phyloP scores from a whole-genome alignment of 352 stramenopile species.

The Globisporangium paddicum region DNA sequence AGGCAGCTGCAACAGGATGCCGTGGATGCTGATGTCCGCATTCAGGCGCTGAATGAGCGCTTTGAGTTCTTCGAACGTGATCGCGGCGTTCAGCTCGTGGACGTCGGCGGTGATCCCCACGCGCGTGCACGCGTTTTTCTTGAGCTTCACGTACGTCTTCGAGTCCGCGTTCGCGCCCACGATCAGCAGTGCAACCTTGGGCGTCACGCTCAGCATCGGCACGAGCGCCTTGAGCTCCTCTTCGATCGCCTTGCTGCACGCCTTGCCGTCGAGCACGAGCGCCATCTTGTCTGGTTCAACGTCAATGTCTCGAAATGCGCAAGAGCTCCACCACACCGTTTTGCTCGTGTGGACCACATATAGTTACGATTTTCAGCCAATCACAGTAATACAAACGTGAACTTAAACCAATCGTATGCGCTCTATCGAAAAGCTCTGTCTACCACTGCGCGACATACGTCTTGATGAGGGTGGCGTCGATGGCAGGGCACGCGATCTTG shows the following conservation, averaged over 20 bases:
- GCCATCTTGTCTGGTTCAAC: conserved; percentile 12
- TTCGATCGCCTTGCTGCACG: conserved; percentile 60
- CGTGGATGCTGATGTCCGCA: conserved; percentile 86
- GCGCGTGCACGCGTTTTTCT: conserved; percentile 97
- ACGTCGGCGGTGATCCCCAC: conserved; percentile 90
- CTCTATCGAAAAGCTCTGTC: no score
- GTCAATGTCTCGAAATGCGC: not conserved
- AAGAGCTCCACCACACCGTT: not conserved
- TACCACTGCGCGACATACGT: conserved; percentile 44
- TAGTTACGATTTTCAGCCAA: conserved; percentile 4
- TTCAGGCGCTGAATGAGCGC: conserved; percentile 83
- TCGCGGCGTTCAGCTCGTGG: conserved; percentile 43
- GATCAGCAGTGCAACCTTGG: conserved; percentile 92
- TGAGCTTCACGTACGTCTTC: conserved; percentile 94
- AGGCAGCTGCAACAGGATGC: conserved; percentile 94
- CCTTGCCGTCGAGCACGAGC: conserved; percentile 47
- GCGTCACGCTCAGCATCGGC: conserved; percentile 22
- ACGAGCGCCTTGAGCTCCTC: conserved; percentile 59
- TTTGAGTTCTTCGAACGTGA: conserved; percentile 42
- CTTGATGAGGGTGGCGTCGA: conserved; percentile 34
- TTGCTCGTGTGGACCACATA: not conserved
- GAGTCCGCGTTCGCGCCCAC: conserved; percentile 89
- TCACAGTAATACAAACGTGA: not conserved
- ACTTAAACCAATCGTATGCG: no score
- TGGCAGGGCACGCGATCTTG: conserved; percentile 32